A percentile compares a stretch with the other conserved stretches of the same genome.
These are phyloP conservation scores for Aspergillus sp. DNA, from an alignment of 2,329 filamentous ascomycete species.

Conservation along the genomic window DNA sequence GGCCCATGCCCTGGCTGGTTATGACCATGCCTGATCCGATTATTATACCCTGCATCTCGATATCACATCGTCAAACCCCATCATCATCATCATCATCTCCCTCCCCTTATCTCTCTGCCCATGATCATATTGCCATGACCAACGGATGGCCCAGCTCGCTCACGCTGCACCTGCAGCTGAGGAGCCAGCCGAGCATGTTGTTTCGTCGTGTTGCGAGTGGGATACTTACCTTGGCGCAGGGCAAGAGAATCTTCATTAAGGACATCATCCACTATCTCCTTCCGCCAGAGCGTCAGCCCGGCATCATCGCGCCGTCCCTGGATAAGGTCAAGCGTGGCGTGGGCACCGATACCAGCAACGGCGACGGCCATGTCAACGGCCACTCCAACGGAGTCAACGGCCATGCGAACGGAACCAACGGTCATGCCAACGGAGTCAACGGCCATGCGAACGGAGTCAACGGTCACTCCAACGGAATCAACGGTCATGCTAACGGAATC, in stretches of 20 bases:
- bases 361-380: conserved; percentile 11
- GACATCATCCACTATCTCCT: conserved; percentile 92
- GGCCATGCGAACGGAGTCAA: conserved; percentile 14
- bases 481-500: conserved; percentile 5
- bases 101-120: no score
- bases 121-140: no score
- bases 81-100: no score
- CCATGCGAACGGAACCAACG: conserved; percentile 10
- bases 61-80: no score
- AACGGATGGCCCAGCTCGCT: no score
- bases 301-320: conserved; percentile 71
- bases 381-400: conserved; percentile 15
- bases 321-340: conserved; percentile 49
- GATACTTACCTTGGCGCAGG: conserved; percentile 48
- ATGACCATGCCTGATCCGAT: no score
- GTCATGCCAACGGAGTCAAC: conserved; percentile 5
- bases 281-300: conserved; percentile 59
- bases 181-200: no score
- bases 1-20: no score
- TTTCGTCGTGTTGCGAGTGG: no score
- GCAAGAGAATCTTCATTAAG: conserved; percentile 93
- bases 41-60: no score
- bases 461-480: conserved; percentile 8
- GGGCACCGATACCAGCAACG: conserved; percentile 36
- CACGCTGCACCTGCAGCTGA: no score